phyloP scores from a whole-genome alignment of 2,329 filamentous ascomycete species.

The Colletotrichum tropicale region DNA sequence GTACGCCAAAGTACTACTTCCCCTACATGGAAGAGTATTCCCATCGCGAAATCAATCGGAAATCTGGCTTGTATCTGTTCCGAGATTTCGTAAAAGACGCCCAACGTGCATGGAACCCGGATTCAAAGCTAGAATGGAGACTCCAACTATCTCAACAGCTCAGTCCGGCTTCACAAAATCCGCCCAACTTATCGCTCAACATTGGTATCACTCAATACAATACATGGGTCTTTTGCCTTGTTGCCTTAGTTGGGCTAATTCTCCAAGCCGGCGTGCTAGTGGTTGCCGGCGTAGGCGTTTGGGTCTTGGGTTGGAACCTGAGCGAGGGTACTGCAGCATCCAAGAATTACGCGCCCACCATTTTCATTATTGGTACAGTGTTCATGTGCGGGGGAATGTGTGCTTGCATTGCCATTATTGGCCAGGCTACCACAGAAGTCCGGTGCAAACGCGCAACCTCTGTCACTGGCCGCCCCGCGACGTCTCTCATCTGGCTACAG shows the following conservation, averaged over 20 bases:
- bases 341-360: not conserved
- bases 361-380: accelerated
- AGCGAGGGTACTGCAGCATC: accelerated
- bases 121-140: too few relatives aligned
- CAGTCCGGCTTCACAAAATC: not conserved
- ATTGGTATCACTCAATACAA: accelerated
- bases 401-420: accelerated
- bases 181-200: not conserved
- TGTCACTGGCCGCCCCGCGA: accelerated
- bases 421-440: accelerated
- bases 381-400: accelerated
- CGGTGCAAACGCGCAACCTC: accelerated
- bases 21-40: too few relatives aligned
- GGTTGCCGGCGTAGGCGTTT: not conserved
- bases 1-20: accelerated
- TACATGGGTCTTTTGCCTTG: accelerated
- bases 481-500: not conserved
- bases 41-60: too few relatives aligned
- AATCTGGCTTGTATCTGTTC: not conserved
- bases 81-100: too few relatives aligned
- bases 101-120: too few relatives aligned
- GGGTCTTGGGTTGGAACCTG: accelerated
- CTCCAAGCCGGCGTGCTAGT: not conserved
- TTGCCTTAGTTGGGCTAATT: accelerated
- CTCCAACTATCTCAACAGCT: not conserved